Evolutionary conservation across 1,139 yeast species (phyloP).

Genomic region (Nakaseomyces sp.): DNA sequence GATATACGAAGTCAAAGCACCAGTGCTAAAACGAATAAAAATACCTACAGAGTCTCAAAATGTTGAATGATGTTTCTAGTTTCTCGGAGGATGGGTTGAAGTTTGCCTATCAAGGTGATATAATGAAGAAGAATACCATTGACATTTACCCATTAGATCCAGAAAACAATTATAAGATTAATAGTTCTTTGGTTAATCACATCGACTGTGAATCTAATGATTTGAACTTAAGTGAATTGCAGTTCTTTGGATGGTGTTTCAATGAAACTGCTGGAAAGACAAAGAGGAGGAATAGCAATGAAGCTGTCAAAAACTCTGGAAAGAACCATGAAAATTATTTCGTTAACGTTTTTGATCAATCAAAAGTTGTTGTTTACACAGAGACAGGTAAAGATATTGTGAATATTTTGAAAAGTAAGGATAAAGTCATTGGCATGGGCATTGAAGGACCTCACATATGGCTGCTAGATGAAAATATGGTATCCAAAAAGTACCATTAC

Average conservation of each 20-base stretch:
- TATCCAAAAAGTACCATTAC: conserved; percentile 27
- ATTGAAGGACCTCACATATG: conserved; percentile 23
- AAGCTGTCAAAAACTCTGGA: conserved; percentile 3
- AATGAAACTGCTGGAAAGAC: conserved; percentile 10
- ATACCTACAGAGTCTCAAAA: neutral
- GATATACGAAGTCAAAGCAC: too few relatives aligned
- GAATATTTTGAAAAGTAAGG: conserved; percentile 28
- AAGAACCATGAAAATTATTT: conserved; percentile 18
- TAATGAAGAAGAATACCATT: conserved; percentile 25
- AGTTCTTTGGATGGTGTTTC: conserved; percentile 26
- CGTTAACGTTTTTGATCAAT: conserved; percentile 25
- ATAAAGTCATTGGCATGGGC: conserved; percentile 22
- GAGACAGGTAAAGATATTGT: conserved; percentile 30
- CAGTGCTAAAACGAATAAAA: neutral
- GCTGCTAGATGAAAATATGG: conserved; percentile 27
- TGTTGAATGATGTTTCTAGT: conserved; percentile 18
- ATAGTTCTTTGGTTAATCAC: conserved; percentile 26
- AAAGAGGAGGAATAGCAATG: conserved; percentile 19
- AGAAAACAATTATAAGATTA: conserved; percentile 20
- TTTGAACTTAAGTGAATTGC: conserved; percentile 20
- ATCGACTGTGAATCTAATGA: conserved; percentile 29
- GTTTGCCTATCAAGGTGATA: conserved; percentile 29
- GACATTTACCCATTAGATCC: conserved; percentile 29
- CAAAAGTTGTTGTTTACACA: conserved; percentile 28
- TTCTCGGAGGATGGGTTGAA: conserved; percentile 26